Conservation (phyloP, 2,329 filamentous ascomycete species). For the Cladophialophora exuberans region DNA sequence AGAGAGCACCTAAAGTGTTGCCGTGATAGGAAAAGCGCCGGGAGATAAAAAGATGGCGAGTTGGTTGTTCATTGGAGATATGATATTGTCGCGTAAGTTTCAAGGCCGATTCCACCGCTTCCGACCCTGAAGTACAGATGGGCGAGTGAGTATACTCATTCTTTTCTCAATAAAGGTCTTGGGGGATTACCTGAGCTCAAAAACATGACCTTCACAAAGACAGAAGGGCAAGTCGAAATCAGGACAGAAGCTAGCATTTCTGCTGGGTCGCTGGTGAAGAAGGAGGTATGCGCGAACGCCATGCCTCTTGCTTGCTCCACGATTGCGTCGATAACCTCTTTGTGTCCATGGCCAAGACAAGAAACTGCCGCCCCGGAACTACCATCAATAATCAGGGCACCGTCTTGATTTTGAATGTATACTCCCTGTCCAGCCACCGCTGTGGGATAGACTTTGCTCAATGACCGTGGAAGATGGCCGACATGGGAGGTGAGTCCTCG, state of each 20-base stretch:
- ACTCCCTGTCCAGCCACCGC: slow-evolving; percentile 54
- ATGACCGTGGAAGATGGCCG: slow-evolving; percentile 34
- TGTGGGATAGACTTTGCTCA: slow-evolving; percentile 49
- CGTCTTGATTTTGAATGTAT: slow-evolving; percentile 57
- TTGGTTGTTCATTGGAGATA: slow-evolving; percentile 41
- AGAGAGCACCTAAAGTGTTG: slow-evolving; percentile 53
- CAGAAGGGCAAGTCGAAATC: slow-evolving; percentile 53
- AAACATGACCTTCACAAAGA: slow-evolving; percentile 60
- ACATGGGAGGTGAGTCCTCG: too few relatives aligned
- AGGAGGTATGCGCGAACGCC: slow-evolving; percentile 61
- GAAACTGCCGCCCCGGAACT: slow-evolving; percentile 72
- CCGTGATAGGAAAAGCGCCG: slow-evolving; percentile 54
- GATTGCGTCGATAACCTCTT: slow-evolving; percentile 52
- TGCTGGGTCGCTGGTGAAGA: slow-evolving; percentile 58
- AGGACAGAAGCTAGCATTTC: slow-evolving; percentile 57
- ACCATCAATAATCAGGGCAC: slow-evolving; percentile 69
- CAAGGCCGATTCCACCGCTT: slow-evolving; percentile 52
- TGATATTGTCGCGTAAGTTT: slow-evolving; percentile 55
- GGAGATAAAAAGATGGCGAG: slow-evolving; percentile 46
- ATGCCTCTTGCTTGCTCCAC: slow-evolving; percentile 64
- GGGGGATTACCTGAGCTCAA: too few relatives aligned
- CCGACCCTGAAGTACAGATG: too few relatives aligned
- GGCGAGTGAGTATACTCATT: too few relatives aligned
- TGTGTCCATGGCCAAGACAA: slow-evolving; percentile 70
- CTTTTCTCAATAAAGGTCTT: too few relatives aligned